These are phyloP conservation scores for Hypoxylon rubiginosum DNA, from an alignment of 2,329 filamentous ascomycete genomes.

Conservation along the genomic window DNA sequence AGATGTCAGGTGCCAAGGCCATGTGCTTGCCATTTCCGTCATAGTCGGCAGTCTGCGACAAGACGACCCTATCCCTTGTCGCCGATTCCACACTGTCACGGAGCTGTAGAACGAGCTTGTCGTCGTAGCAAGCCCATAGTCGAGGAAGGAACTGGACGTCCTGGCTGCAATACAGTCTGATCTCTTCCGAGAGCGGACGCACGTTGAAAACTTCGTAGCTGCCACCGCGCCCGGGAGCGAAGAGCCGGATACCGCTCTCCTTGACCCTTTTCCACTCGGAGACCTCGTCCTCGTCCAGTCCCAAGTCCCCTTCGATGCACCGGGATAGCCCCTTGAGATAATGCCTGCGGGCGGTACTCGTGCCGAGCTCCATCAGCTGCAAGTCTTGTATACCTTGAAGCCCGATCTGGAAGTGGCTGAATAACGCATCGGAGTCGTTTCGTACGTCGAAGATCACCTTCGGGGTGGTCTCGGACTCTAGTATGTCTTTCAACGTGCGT, in stretches of 20 bases:
- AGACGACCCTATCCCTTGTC: constrained; percentile 47
- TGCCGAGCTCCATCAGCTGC: constrained; percentile 68
- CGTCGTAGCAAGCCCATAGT: constrained; percentile 50
- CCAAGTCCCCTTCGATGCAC: constrained; percentile 51
- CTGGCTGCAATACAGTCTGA: constrained; percentile 61
- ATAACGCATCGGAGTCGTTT: constrained; percentile 70
- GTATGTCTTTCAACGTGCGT: constrained; percentile 55
- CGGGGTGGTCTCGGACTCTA: constrained; percentile 58
- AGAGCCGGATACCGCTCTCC: constrained; percentile 54
- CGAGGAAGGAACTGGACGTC: constrained; percentile 60
- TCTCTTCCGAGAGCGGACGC: constrained; percentile 46
- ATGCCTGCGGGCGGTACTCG: constrained; percentile 28
- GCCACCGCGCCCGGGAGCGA: constrained; percentile 59
- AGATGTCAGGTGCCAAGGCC: constrained; percentile 45
- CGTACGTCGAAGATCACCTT: constrained; percentile 72
- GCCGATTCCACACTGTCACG: constrained; percentile 29
- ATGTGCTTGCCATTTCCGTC: constrained; percentile 49
- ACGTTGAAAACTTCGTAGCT: constrained; percentile 60
- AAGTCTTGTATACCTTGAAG: constrained; percentile 64
- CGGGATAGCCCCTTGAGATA: constrained; percentile 46
- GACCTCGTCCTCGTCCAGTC: neutral
- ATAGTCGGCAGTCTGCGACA: constrained; percentile 50
- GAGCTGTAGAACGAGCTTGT: constrained; percentile 38
- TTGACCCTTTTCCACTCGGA: constrained; percentile 54
- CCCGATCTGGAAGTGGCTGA: constrained; percentile 57